These are phyloP conservation scores for Hypholoma fasciculare DNA, from an alignment of 768 basidiomycete species.

Conservation along the genomic window DNA sequence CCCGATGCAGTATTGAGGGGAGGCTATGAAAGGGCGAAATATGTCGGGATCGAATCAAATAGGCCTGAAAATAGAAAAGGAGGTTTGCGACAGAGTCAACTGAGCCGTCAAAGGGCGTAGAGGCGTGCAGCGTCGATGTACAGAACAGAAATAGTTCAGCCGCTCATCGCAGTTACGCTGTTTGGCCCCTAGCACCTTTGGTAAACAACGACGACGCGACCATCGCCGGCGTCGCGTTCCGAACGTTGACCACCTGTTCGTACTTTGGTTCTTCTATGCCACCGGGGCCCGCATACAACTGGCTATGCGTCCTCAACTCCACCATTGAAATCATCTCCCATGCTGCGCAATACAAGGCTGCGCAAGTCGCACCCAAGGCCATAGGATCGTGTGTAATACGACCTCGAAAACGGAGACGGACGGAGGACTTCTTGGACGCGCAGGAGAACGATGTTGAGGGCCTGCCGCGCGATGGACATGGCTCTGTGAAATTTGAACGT, in stretches of 20 bases:
- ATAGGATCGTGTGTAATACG: conserved; percentile 15
- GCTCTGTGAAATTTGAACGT: no score
- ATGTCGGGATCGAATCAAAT: no score
- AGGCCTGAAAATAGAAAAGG: no score
- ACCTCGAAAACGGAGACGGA: conserved; percentile 19
- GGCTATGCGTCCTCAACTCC: conserved; percentile 67
- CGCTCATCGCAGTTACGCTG: background rate
- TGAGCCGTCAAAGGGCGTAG: no score
- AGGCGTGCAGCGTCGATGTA: background rate
- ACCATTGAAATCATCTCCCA: conserved; percentile 60
- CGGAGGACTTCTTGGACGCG: conserved; percentile 3
- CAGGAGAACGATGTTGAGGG: background rate
- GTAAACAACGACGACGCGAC: background rate
- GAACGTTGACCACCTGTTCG: background rate
- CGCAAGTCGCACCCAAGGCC: conserved; percentile 32
- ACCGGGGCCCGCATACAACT: conserved; percentile 69
- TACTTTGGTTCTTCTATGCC: conserved; percentile 46
- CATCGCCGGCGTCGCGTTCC: background rate
- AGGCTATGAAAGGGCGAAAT: no score
- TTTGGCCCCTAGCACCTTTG: background rate
- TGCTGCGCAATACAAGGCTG: conserved; percentile 59
- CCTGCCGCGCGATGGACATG: no score
- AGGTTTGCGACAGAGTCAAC: no score
- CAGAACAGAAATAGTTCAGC: background rate
- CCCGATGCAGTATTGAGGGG: background rate